phyloP scores from a whole-genome alignment of 768 basidiomycete species.

The Rickenella mellea region DNA sequence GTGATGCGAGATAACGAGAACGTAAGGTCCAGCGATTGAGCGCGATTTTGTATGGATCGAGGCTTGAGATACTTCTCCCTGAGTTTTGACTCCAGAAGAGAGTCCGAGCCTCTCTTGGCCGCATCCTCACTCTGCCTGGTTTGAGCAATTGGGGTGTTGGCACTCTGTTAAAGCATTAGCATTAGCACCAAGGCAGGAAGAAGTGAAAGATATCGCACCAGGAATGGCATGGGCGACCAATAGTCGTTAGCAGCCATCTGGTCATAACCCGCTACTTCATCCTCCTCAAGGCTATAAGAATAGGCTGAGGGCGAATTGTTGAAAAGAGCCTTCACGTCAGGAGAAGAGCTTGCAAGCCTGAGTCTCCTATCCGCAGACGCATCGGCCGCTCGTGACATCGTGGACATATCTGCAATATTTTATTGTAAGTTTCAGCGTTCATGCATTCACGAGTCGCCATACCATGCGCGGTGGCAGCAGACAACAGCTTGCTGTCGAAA shows the following conservation, averaged over 20 bases:
- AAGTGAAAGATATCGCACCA: constrained; percentile 36
- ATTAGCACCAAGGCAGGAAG: constrained; percentile 10
- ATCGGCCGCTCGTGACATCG: constrained; percentile 57
- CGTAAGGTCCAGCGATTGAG: constrained; percentile 83
- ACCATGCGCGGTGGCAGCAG: constrained; percentile 65
- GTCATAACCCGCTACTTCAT: constrained; percentile 50
- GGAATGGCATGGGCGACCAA: constrained; percentile 70
- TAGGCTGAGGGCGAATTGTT: constrained; percentile 43
- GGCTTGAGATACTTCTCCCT: constrained; percentile 72
- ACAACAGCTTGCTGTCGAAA: constrained; percentile 89
- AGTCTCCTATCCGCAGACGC: constrained; percentile 66
- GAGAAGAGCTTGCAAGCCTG: constrained; percentile 80
- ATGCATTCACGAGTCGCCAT: too few relatives aligned
- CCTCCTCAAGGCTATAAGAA: constrained; percentile 71
- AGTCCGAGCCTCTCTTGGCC: constrained; percentile 75
- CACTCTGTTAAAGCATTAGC: constrained; percentile 36
- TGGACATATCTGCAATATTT: too few relatives aligned
- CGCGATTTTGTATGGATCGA: constrained; percentile 75
- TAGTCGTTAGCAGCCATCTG: constrained; percentile 52
- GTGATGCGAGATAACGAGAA: constrained; percentile 77
- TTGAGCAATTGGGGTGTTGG: constrained; percentile 58
- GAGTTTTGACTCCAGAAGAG: constrained; percentile 73
- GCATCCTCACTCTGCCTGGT: constrained; percentile 67
- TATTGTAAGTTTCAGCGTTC: too few relatives aligned
- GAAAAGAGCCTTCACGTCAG: constrained; percentile 93